These are phyloP conservation scores for Rhizopogon vinicolor DNA, from an alignment of 768 basidiomycete species.

Conservation along the genomic window DNA sequence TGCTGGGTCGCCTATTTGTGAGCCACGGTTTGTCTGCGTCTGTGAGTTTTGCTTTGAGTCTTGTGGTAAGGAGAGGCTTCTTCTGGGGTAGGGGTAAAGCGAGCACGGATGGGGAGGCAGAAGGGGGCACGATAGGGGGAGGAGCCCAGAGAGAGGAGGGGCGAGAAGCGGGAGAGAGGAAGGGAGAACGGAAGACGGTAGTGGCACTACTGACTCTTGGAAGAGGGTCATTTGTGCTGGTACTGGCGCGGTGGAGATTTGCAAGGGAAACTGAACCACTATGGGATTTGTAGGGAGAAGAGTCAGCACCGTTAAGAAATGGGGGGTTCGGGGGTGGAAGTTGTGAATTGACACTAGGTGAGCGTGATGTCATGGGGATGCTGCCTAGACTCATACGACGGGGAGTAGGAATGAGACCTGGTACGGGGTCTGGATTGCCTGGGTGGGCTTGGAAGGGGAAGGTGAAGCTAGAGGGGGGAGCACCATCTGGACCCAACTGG, in stretches of 20 bases:
- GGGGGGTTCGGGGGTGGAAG: slow-evolving; percentile 43
- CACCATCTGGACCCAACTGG: too few relatives aligned
- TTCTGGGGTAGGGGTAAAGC: slow-evolving; percentile 34
- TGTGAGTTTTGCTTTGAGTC: slow-evolving; percentile 46
- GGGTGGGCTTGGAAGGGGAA: slow-evolving; percentile 59
- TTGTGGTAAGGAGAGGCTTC: slow-evolving; percentile 37
- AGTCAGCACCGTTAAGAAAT: slow-evolving; percentile 29
- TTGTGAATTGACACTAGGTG: slow-evolving; percentile 19
- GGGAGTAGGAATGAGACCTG: slow-evolving; percentile 32
- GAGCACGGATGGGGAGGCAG: slow-evolving; percentile 22
- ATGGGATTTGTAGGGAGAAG: slow-evolving; percentile 35
- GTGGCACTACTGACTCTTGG: slow-evolving; percentile 40
- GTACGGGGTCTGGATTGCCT: slow-evolving; percentile 62
- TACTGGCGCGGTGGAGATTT: slow-evolving; percentile 27
- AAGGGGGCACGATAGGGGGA: slow-evolving; percentile 30
- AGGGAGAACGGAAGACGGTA: slow-evolving; percentile 58
- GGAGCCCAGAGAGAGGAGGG: slow-evolving; percentile 61
- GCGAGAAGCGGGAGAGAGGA: slow-evolving; percentile 67
- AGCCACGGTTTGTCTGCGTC: slow-evolving; percentile 45
- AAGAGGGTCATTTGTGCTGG: slow-evolving; percentile 14
- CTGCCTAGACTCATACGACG: slow-evolving; percentile 41
- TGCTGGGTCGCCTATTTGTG: slow-evolving; percentile 27
- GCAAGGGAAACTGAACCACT: slow-evolving; percentile 18
- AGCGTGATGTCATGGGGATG: slow-evolving; percentile 22
- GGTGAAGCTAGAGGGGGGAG: slow-evolving; percentile 34